These are phyloP conservation scores for Penicillium sp. DNA, from an alignment of 2,329 filamentous ascomycete species.

Conservation along the genomic window DNA sequence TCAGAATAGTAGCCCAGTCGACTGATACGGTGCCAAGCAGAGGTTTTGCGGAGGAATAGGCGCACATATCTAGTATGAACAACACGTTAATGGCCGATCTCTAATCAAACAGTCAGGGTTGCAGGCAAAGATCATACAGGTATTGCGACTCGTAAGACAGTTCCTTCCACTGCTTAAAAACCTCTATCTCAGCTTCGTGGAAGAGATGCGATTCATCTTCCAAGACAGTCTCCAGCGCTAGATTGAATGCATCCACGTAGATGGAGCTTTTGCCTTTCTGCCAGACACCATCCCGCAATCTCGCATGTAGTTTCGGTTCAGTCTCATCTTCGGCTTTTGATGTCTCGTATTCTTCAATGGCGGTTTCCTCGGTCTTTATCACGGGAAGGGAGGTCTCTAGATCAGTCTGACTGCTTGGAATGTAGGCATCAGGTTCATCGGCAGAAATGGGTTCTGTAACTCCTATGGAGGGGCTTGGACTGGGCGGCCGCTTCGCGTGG, in stretches of 20 bases:
- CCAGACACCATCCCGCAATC: conserved; percentile 60
- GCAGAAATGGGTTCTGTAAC: conserved; percentile 26
- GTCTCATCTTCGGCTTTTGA: conserved; percentile 52
- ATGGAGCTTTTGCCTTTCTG: conserved; percentile 75
- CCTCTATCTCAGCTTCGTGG: conserved; percentile 65
- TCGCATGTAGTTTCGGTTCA: conserved; percentile 43
- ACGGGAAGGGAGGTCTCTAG: conserved; percentile 67
- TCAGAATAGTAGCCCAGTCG: conserved; percentile 76
- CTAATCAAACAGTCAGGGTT: neutral
- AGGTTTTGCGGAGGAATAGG: conserved; percentile 85
- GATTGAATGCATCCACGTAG: conserved; percentile 95
- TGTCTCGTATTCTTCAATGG: conserved; percentile 73
- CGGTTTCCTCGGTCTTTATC: conserved; percentile 61
- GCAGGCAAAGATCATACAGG: conserved; percentile 55
- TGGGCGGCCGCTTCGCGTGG: conserved; percentile 9
- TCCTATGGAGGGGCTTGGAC: conserved; percentile 35
- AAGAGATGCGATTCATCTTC: conserved; percentile 87
- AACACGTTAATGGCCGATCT: neutral
- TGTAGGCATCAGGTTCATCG: conserved; percentile 27
- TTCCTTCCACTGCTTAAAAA: conserved; percentile 70
- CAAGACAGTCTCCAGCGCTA: conserved; percentile 82
- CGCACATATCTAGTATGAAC: conserved; percentile 66
- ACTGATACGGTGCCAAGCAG: conserved; percentile 79
- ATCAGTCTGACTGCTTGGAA: conserved; percentile 52
- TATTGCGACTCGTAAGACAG: conserved; percentile 85